Evolutionary conservation across 148 eudicot species (phyloP).

Genomic region (Persicaria maculosa): DNA sequence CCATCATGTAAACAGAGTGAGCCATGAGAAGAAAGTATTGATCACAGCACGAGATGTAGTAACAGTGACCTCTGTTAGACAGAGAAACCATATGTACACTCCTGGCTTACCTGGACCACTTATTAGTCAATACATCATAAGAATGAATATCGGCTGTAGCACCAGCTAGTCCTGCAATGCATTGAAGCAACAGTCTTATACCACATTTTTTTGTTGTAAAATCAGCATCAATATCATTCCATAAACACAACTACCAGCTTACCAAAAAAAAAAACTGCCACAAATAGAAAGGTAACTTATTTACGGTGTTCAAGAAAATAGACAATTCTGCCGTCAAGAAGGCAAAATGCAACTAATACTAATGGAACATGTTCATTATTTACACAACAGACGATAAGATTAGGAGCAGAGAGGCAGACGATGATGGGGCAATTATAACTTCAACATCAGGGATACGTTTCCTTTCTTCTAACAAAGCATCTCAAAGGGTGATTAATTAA

Average conservation of each 20-base stretch:
- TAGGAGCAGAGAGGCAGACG: background rate
- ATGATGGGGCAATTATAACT: too few relatives aligned
- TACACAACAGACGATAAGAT: background rate
- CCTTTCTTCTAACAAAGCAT: too few relatives aligned
- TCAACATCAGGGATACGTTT: too few relatives aligned
- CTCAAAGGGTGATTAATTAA: too few relatives aligned
- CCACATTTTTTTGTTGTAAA: background rate
- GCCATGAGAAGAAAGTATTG: background rate
- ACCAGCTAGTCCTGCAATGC: conserved; percentile 78
- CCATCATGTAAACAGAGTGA: background rate
- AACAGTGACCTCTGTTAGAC: background rate
- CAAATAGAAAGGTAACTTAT: background rate
- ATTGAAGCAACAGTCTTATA: conserved; percentile 15
- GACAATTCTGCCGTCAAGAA: background rate
- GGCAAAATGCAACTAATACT: background rate
- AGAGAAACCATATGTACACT: background rate
- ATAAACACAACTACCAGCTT: background rate
- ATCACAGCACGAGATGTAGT: background rate
- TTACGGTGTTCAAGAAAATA: background rate
- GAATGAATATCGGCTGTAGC: conserved; percentile 98
- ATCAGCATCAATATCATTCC: background rate
- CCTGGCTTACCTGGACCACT: conserved; percentile 89
- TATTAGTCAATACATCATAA: conserved; percentile 87
- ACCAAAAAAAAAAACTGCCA: background rate
- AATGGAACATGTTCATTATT: background rate